A percentile compares a stretch with the other conserved stretches of the same genome.
phyloP scores from a whole-genome alignment of 108 stramenopile genomes.

The Discostella stelligeroides region DNA sequence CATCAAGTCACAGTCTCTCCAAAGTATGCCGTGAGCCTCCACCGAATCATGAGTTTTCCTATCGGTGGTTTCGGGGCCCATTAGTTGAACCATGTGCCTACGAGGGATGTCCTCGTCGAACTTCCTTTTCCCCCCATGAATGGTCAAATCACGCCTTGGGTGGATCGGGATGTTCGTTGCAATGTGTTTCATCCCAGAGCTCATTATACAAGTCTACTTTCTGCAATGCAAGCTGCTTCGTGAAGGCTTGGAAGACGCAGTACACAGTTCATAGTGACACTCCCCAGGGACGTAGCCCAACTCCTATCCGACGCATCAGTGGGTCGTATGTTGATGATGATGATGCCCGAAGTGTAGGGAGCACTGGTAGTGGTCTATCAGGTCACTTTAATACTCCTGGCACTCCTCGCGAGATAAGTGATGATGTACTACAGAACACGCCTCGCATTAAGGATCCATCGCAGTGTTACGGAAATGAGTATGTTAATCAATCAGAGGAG shows the following conservation, averaged over 20 bases:
- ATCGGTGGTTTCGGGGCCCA: slow-evolving; percentile 87
- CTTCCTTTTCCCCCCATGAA: slow-evolving; percentile 88
- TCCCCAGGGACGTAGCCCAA: slow-evolving; percentile 28
- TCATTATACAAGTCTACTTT: slow-evolving; percentile 82
- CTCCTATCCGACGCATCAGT: slow-evolving; percentile 27
- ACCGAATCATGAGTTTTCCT: slow-evolving; percentile 82
- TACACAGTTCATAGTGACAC: slow-evolving; percentile 68
- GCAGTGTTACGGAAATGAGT: slow-evolving; percentile 44
- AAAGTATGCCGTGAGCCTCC: slow-evolving; percentile 84
- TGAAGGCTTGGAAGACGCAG: slow-evolving; percentile 89
- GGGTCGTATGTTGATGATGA: slow-evolving; percentile 44
- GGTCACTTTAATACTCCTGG: slow-evolving; percentile 45
- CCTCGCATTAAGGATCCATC: slow-evolving; percentile 44
- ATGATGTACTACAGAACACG: too few species aligned
- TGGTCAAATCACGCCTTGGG: slow-evolving; percentile 87
- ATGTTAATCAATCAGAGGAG: slow-evolving; percentile 54
- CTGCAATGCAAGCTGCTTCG: slow-evolving; percentile 88
- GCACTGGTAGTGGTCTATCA: slow-evolving; percentile 23
- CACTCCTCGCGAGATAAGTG: slow-evolving; percentile 64
- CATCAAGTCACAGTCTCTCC: slow-evolving; percentile 52
- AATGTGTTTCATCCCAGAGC: slow-evolving; percentile 83
- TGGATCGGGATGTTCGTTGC: slow-evolving; percentile 75
- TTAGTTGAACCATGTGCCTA: slow-evolving; percentile 76
- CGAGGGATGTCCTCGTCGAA: slow-evolving; percentile 82
- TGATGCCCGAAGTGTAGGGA: slow-evolving; percentile 47